Base-by-base conservation (phyloP, 108 stramenopile species). In the Cylindrotheca closterium region DNA sequence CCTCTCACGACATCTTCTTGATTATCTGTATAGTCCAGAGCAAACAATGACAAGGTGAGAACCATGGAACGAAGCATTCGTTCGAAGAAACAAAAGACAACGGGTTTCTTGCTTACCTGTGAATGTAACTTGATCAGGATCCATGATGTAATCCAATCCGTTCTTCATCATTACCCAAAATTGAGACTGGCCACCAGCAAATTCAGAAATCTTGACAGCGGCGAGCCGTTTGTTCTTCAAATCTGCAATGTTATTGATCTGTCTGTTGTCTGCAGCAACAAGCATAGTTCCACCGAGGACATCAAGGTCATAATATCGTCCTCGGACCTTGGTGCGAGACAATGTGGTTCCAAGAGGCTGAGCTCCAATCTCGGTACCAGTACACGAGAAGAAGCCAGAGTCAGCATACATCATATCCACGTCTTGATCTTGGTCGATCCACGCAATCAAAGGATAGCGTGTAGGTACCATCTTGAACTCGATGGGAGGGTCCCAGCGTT, bases 401-500 rank as follows among this genome's bases (percentile, higher is more conserved):
- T 77, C 70, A 24, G 64, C 70, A 45, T 71, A 77, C 0, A 77
- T 47, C 45, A 77, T 71, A 55, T 77, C 76, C 1, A 67, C 22
- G 26, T 55, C 51, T 47, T 30, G 22, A 3, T 51, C 33, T 24
- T 67, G 55, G 0, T 26, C 48, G 2, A 52, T 15, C 7, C 56
- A 68, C 58, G 58, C 46, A 0, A 51, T 30, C 4, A 19, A 45
- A 28, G 55, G 10, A 12, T 28, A 67, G 21, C 19, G 19, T 19
- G 18, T n/a, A 7, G 65, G 55, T 4, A 33, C 30, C 49, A 77
- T 25, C 29, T 67, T 28, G 60, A 77, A 77, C 17, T 19, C 12
- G n/a, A 77, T 51, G 1, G 58, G 64, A 18, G 60, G 60, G 27
- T 69, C 70, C 29, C 62, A 70, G 17, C 37, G 31, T 47, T 65